Conservation (phyloP, 2,329 filamentous ascomycete genomes). For the Allantophomopsis cytisporea region DNA sequence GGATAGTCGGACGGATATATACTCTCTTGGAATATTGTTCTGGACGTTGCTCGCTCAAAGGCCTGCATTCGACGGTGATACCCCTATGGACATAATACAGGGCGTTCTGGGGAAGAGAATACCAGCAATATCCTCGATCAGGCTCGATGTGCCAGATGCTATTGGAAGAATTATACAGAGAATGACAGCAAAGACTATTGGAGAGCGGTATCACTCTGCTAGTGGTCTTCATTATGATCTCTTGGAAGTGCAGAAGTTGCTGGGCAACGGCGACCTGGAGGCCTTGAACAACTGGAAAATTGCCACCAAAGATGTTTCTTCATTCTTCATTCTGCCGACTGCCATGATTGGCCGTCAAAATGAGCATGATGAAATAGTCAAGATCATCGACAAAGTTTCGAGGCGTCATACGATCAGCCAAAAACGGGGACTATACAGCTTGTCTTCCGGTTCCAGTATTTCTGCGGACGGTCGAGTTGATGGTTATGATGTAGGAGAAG, state of each 20-base stretch:
- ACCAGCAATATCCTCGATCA: slow-evolving; percentile 59
- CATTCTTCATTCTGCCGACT: slow-evolving; percentile 77
- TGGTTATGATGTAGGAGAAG: slow-evolving; percentile 26
- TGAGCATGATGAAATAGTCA: slow-evolving; percentile 57
- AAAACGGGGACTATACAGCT: slow-evolving; percentile 27
- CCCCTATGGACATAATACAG: slow-evolving; percentile 82
- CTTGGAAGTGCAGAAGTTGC: slow-evolving; percentile 55
- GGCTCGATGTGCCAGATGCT: slow-evolving; percentile 74
- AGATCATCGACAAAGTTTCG: slow-evolving; percentile 64
- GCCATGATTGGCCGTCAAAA: slow-evolving; percentile 67
- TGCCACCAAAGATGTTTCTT: slow-evolving; percentile 76
- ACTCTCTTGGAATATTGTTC: slow-evolving; percentile 79
- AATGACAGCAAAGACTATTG: slow-evolving; percentile 80
- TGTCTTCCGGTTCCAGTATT: slow-evolving; percentile 39
- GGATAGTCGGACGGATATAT: slow-evolving; percentile 85
- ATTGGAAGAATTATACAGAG: slow-evolving; percentile 76
- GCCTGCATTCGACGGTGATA: slow-evolving; percentile 66
- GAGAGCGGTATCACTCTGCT: slow-evolving; percentile 79
- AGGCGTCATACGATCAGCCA: slow-evolving; percentile 41
- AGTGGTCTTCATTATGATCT: slow-evolving; percentile 79
- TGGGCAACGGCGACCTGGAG: slow-evolving; percentile 61
- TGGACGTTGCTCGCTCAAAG: slow-evolving; percentile 75
- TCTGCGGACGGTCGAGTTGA: slow-evolving; percentile 22
- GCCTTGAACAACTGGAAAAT: slow-evolving; percentile 63
- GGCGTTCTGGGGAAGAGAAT: slow-evolving; percentile 72